A percentile compares a stretch with the other conserved stretches of the same genome.
These are phyloP conservation scores for Pseudogymnoascus sp. DNA, from an alignment of 2,329 filamentous ascomycete genomes.

Conservation along the genomic window DNA sequence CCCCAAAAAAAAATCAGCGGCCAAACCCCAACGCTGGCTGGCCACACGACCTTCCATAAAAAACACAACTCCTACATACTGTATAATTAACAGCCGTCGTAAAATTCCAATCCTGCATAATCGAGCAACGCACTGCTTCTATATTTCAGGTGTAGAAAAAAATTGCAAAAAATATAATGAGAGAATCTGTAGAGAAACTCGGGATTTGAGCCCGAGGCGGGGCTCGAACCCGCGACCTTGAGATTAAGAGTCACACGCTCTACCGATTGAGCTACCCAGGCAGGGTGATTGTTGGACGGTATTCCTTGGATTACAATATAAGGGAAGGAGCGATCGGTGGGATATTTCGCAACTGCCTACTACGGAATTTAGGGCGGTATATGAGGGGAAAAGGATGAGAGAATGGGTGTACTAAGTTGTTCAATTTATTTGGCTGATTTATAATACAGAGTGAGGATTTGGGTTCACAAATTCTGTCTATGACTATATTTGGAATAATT, in stretches of 20 bases:
- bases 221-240: slow-evolving; percentile 8
- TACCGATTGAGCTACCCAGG: slow-evolving; percentile 58
- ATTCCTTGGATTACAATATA: not conserved
- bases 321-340: not conserved
- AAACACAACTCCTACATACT: not conserved
- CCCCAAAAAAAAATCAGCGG: not conserved
- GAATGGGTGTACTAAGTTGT: not conserved
- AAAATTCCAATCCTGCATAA: no score
- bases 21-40: not conserved
- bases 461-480: not conserved
- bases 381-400: not conserved
- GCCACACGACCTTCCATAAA: no score
- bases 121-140: no score
- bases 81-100: not conserved
- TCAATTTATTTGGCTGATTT: not conserved
- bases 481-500: not conserved
- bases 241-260: slow-evolving; percentile 59
- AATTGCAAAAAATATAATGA: not conserved
- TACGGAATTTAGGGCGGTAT: not conserved
- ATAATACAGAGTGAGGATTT: not conserved
- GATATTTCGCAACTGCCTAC: not conserved
- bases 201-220: slow-evolving; percentile 6
- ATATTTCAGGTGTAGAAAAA: not conserved
- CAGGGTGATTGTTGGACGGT: slow-evolving; percentile 1
- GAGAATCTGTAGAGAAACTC: slow-evolving; percentile 7